Percentiles rank a stretch among this genome's conserved stretches.
phyloP scores from a whole-genome alignment of 2,329 filamentous ascomycete species.

The Calonectria hawksworthii region DNA sequence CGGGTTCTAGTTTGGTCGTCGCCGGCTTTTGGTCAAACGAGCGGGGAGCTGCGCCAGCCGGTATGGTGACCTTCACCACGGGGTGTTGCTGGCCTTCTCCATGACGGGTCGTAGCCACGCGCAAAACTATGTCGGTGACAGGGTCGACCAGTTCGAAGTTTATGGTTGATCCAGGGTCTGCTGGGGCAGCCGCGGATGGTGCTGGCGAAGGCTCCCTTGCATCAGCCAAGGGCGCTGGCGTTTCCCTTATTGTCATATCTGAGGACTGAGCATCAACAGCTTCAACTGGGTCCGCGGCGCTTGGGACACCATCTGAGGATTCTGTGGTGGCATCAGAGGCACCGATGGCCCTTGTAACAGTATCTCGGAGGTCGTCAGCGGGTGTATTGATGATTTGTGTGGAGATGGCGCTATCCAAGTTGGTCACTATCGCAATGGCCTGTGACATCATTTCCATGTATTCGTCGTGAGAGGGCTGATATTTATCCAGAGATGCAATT shows the following conservation, averaged over 20 bases:
- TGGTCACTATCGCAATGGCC: background rate
- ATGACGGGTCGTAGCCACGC: background rate
- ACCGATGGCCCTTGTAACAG: background rate
- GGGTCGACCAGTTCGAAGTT: background rate
- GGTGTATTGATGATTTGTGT: background rate
- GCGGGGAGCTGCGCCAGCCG: background rate
- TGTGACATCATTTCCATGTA: constrained; percentile 3
- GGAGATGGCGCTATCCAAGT: background rate
- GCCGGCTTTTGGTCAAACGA: background rate
- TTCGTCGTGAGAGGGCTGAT: background rate
- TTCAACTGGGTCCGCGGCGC: too few relatives aligned
- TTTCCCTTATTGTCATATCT: background rate
- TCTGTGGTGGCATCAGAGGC: too few relatives aligned
- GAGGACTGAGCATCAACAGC: background rate
- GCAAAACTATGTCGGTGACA: background rate
- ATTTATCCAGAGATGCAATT: background rate
- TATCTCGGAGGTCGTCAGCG: background rate
- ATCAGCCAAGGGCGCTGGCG: background rate
- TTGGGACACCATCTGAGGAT: too few relatives aligned
- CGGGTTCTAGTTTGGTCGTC: background rate
- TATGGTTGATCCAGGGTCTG: background rate
- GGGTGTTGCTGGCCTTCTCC: background rate
- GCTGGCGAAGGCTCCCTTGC: background rate
- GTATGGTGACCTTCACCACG: background rate
- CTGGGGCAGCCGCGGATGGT: background rate